Percentiles rank a stretch among this genome's conserved stretches.
These are phyloP conservation scores for Clonostachys byssicola DNA, from an alignment of 2,329 filamentous ascomycete species.

Conservation along the genomic window DNA sequence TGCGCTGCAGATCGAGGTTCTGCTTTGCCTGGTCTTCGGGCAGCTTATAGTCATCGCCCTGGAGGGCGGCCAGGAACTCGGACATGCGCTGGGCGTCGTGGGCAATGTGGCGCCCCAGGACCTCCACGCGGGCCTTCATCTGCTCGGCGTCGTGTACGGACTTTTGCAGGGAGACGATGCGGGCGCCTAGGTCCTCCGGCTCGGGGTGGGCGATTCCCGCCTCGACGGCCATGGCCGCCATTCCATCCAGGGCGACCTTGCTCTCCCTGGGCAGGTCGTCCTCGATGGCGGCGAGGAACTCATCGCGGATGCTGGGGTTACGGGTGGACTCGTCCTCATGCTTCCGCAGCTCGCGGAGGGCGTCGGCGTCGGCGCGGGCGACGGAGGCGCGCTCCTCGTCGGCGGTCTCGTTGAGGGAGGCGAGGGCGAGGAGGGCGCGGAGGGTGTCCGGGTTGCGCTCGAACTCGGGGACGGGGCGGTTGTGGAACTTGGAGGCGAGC, in stretches of 20 bases:
- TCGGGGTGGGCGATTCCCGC: slow-evolving; percentile 44
- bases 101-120: slow-evolving; percentile 53
- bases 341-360: slow-evolving; percentile 47
- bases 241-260: slow-evolving; percentile 47
- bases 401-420: slow-evolving; percentile 70
- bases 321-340: slow-evolving; percentile 3
- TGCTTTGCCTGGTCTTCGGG: slow-evolving; percentile 57
- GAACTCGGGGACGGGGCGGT: slow-evolving; percentile 63
- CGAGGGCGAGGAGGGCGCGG: slow-evolving; percentile 68
- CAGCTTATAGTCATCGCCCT: slow-evolving; percentile 43
- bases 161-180: slow-evolving; percentile 52
- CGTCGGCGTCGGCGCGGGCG: slow-evolving; percentile 52
- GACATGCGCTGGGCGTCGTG: slow-evolving; percentile 38
- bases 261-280: slow-evolving; percentile 52
- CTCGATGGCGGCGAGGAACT: slow-evolving; percentile 49
- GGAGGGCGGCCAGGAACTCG: slow-evolving; percentile 34
- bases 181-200: slow-evolving; percentile 42
- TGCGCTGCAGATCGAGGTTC: slow-evolving; percentile 71
- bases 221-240: slow-evolving; percentile 47
- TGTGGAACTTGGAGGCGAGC: slow-evolving; percentile 68
- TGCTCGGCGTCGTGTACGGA: slow-evolving; percentile 52
- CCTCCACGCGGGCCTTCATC: slow-evolving; percentile 44
- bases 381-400: slow-evolving; percentile 64
- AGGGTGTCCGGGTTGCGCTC: slow-evolving; percentile 86
- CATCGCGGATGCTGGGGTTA: slow-evolving; percentile 16